Evolutionary conservation across 1,139 yeast species (phyloP).

Genomic region (Arxiozyma bovina): DNA sequence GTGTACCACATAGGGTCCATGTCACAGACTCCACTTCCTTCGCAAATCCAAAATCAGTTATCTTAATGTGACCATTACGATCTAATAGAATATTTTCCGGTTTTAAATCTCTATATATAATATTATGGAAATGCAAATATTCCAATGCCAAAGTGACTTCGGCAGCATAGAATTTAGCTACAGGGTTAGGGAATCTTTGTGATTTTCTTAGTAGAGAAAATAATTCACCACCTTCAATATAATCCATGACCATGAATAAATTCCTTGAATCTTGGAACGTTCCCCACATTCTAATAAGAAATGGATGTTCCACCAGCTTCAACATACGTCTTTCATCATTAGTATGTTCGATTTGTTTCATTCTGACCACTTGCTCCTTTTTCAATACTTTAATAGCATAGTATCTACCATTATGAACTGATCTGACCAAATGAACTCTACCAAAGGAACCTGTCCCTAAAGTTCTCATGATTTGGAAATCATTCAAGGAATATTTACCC

Average conservation of each 20-base stretch:
- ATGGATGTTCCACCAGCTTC: slow-evolving; percentile 88
- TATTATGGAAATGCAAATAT: slow-evolving; percentile 82
- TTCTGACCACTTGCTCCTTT: slow-evolving; percentile 82
- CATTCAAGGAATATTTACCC: slow-evolving; percentile 78
- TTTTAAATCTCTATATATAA: slow-evolving; percentile 89
- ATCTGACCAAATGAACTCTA: slow-evolving; percentile 84
- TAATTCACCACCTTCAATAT: slow-evolving; percentile 95
- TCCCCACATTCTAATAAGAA: slow-evolving; percentile 96
- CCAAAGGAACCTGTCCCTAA: slow-evolving; percentile 98
- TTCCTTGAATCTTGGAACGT: slow-evolving; percentile 88
- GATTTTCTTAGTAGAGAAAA: slow-evolving; percentile 83
- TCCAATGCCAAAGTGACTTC: slow-evolving; percentile 90
- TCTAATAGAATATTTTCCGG: slow-evolving; percentile 92
- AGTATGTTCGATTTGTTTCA: slow-evolving; percentile 97
- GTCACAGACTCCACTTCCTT: slow-evolving; percentile 91
- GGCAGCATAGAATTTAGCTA: slow-evolving; percentile 95
- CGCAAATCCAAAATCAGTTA: slow-evolving; percentile 96
- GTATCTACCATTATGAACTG: slow-evolving; percentile 87
- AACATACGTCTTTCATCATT: slow-evolving; percentile 95
- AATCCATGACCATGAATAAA: slow-evolving; percentile 95
- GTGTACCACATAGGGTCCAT: slow-evolving; percentile 96
- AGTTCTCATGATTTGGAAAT: slow-evolving; percentile 87
- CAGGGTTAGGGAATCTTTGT: slow-evolving; percentile 93
- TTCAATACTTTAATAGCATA: slow-evolving; percentile 92
- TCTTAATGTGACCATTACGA: slow-evolving; percentile 88